Conservation (phyloP, 2,329 filamentous ascomycete species). For the Mycosphaerella sp. region DNA sequence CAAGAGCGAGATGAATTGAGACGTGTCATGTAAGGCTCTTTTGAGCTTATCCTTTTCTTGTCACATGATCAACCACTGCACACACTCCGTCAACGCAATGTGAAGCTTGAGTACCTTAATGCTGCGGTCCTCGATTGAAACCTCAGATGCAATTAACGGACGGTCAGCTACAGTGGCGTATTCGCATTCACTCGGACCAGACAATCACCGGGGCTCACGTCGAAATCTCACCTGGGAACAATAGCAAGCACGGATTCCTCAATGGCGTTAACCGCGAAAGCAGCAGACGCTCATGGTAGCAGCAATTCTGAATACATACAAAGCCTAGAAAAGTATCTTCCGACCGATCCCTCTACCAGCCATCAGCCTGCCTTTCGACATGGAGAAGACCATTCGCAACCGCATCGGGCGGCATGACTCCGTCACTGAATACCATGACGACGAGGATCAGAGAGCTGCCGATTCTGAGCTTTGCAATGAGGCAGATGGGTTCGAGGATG, state of each 20-base stretch:
- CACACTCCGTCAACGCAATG: too few relatives aligned
- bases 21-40: slow-evolving; percentile 4
- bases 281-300: not conserved
- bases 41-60: not conserved
- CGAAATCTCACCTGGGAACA: not conserved
- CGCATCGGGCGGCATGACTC: not conserved
- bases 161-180: too few relatives aligned
- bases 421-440: not conserved
- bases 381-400: not conserved
- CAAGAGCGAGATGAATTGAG: slow-evolving; percentile 4
- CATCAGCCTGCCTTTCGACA: not conserved
- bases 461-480: not conserved
- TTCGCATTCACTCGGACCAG: not conserved
- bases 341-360: not conserved
- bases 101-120: not conserved
- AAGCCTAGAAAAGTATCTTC: not conserved
- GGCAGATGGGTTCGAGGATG: not conserved
- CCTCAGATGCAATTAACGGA: too few relatives aligned
- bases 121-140: too few relatives aligned
- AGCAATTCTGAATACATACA: too few relatives aligned
- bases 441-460: not conserved
- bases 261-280: not conserved
- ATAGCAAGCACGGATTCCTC: not conserved
- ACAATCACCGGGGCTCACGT: not conserved
- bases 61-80: not conserved